These are phyloP conservation scores for Agaricales sp. DNA, from an alignment of 1,284 basidiomycete species.

Conservation along the genomic window DNA sequence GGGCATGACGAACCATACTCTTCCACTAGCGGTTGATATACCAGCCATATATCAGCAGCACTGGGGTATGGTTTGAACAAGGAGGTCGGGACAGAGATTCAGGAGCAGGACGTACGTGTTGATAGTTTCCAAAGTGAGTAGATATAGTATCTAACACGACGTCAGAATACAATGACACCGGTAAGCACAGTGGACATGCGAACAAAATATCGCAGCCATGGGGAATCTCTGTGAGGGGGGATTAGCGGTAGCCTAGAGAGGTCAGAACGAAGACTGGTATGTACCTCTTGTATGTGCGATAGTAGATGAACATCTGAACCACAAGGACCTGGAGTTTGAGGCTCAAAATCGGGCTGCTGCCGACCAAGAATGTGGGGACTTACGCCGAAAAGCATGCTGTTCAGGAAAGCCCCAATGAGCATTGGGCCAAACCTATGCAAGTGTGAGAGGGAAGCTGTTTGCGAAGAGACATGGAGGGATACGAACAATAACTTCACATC, in stretches of 20 bases:
- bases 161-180: background rate
- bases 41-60: conserved; percentile 29
- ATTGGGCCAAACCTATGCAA: background rate
- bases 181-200: background rate
- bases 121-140: background rate
- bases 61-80: conserved; percentile 26
- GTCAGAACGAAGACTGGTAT: background rate
- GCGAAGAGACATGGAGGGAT: background rate
- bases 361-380: background rate
- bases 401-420: background rate
- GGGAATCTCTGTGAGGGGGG: background rate
- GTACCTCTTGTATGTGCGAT: background rate
- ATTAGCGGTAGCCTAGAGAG: background rate
- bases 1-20: background rate
- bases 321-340: background rate
- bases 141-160: background rate
- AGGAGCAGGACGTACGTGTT: background rate
- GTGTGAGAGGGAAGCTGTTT: background rate
- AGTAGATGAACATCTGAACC: background rate
- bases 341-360: background rate
- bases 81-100: conserved; percentile 30
- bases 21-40: conserved; percentile 31
- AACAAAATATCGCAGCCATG: background rate
- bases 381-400: background rate
- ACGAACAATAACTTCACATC: background rate